A percentile compares a stretch with the other conserved stretches of the same genome.
Conservation (phyloP, 148 eudicot genomes). For the Gaultheria prostrata region DNA sequence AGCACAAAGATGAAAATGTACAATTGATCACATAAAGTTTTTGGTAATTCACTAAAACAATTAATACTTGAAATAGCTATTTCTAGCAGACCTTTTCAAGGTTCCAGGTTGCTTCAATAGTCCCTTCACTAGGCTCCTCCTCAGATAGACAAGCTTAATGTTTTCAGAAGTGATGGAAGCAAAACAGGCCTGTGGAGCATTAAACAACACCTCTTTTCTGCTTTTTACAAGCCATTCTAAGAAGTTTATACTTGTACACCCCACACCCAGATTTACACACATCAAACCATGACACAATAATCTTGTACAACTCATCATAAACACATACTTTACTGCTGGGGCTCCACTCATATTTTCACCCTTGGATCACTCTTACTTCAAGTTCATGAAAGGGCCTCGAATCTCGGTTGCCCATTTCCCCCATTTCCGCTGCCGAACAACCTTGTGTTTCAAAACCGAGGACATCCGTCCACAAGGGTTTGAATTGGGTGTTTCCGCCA, state of each 20-base stretch:
- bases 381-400: conserved; percentile 60
- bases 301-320: too few relatives aligned
- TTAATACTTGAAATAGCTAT: too few relatives aligned
- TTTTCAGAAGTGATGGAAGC: conserved; percentile 62
- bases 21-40: too few relatives aligned
- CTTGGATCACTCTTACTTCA: too few relatives aligned
- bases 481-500: conserved; percentile 12
- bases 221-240: too few relatives aligned
- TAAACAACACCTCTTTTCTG: conserved; percentile 10
- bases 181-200: conserved; percentile 38
- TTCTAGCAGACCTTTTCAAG: conserved; percentile 27
- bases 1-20: too few relatives aligned
- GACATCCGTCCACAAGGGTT: not conserved
- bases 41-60: too few relatives aligned
- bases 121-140: conserved; percentile 55
- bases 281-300: too few relatives aligned
- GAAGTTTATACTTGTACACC: too few relatives aligned
- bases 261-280: too few relatives aligned
- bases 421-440: conserved; percentile 84
- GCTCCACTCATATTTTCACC: too few relatives aligned
- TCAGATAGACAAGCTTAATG: conserved; percentile 75
- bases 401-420: conserved; percentile 97
- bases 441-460: conserved; percentile 40
- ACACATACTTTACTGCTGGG: too few relatives aligned
- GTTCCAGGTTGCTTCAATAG: conserved; percentile 51